A percentile compares a stretch with the other conserved stretches of the same genome.
Evolutionary conservation across 768 basidiomycete species (phyloP).

Genomic region (Xanthoconium purpureum): DNA sequence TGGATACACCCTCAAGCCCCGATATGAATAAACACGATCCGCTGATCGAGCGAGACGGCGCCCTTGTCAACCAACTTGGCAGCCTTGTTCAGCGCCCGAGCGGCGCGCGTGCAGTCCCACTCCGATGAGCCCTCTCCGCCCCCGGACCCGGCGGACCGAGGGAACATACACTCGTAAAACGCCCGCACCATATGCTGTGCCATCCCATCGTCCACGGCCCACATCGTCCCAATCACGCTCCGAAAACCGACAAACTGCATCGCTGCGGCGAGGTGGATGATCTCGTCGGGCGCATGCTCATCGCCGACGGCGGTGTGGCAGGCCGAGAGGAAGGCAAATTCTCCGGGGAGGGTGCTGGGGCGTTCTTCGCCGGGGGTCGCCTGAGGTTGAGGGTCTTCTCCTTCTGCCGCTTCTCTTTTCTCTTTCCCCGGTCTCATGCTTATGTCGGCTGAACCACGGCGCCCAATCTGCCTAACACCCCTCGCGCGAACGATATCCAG

Average conservation of each 20-base stretch:
- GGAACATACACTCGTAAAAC: conserved; percentile 23
- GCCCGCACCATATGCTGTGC: conserved; percentile 17
- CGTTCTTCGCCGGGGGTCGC: too few species aligned
- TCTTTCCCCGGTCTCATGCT: too few species aligned
- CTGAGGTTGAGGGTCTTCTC: too few species aligned
- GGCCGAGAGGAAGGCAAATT: conserved; percentile 35
- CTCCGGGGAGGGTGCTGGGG: background rate
- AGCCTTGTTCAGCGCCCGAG: conserved; percentile 19
- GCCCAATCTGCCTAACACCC: too few species aligned
- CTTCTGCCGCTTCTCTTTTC: background rate
- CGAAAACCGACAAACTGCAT: conserved; percentile 36
- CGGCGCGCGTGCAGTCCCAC: conserved; percentile 17
- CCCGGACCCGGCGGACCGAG: too few species aligned
- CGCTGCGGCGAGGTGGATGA: conserved; percentile 34
- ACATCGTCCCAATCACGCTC: conserved; percentile 36
- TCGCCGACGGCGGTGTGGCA: conserved; percentile 31
- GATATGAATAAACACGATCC: conserved; percentile 28
- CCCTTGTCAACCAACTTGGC: conserved; percentile 20
- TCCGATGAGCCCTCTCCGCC: background rate
- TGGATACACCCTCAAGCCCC: conserved; percentile 5
- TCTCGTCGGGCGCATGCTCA: conserved; percentile 28
- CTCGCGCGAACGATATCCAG: too few species aligned
- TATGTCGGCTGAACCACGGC: background rate
- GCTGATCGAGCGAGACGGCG: conserved; percentile 23
- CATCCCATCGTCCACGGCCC: conserved; percentile 30